Evolutionary conservation across 768 basidiomycete genomes (phyloP), one percentile per base, ranked within the genome.

Genomic region (Calocera cornea): DNA sequence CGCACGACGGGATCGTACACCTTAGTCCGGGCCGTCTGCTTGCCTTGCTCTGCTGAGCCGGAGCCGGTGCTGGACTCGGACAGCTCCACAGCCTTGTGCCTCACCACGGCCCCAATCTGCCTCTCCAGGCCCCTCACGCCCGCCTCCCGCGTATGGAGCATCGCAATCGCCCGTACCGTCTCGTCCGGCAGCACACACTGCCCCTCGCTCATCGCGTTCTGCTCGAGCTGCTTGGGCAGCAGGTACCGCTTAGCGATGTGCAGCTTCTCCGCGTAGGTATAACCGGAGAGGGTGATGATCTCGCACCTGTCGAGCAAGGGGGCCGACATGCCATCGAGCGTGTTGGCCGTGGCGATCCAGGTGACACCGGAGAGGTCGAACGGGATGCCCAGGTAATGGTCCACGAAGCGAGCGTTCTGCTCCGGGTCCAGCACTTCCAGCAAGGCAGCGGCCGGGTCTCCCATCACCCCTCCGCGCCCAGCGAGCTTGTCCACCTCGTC

Each of bases 381-480:
- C 1, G 92, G 91, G 11, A 90, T 86, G 69, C 93, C 92, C 74
- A 94, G 83, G 73, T 92, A 95, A 77, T 97, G 94, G 75, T 97
- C 94, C 85, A 91, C 72, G 34, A 75, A 70, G 8, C 41, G 68
- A 7, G 65, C 83, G 69, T 94, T 95, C 76, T 95, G 92, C 74
- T 97, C 95, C 0, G 95, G 95, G 74, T 97, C 95, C 65, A 97
- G 81, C 0, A 95, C 92, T 73, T 97, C 94, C 2, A 97, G 78
- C 68, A 97, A 76, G 0, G 94, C 94, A 41, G 95, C 95, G 1
- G 84, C 86, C 16, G 94, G 94, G 75, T 95, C 93, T 0, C 94
- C 94, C 88, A 67, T 88, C 87, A 16, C 70, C 69, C 54, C 54
- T 5, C 54, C 54, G 11, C 22, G 11, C 14, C 54, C 54, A 64